Evolutionary conservation across 2,329 filamentous ascomycete species (phyloP).

Genomic region (Diaporthe velutina): DNA sequence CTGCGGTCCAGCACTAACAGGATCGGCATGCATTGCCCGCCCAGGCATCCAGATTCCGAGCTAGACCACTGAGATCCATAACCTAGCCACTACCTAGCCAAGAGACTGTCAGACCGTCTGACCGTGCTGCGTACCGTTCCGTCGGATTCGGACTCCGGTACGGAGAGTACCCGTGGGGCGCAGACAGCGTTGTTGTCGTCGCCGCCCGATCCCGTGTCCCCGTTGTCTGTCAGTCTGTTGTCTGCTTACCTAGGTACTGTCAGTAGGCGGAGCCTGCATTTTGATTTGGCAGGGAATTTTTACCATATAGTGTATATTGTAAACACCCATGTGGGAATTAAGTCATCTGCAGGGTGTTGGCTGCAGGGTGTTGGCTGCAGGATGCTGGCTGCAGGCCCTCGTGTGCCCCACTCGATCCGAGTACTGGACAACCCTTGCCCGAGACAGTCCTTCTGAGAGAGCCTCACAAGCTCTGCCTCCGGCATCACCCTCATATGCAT

Average conservation of each 20-base stretch:
- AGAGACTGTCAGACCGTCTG: neutral
- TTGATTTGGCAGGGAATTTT: neutral
- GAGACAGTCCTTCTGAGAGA: neutral
- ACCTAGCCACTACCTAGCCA: neutral
- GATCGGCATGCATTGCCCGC: conserved; percentile 18
- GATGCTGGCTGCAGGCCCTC: neutral
- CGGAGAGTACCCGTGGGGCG: conserved; percentile 3
- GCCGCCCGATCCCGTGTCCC: neutral
- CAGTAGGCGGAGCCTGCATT: neutral
- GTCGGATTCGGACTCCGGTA: conserved; percentile 24
- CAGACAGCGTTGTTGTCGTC: neutral
- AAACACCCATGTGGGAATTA: neutral
- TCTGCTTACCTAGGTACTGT: no score
- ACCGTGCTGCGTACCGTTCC: conserved; percentile 4
- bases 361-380: conserved; percentile 7
- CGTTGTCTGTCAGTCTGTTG: neutral
- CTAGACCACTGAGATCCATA: conserved; percentile 2
- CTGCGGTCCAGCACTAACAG: neutral
- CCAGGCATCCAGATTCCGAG: conserved; percentile 7
- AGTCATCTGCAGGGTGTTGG: neutral
- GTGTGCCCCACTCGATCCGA: no score
- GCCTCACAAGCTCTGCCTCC: neutral
- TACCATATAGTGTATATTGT: neutral
- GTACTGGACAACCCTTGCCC: neutral
- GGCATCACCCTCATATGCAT: neutral